Percentiles rank a stretch among this genome's conserved stretches.
Conservation (phyloP, 2,329 filamentous ascomycete genomes). For the Claviceps humidiphila region DNA sequence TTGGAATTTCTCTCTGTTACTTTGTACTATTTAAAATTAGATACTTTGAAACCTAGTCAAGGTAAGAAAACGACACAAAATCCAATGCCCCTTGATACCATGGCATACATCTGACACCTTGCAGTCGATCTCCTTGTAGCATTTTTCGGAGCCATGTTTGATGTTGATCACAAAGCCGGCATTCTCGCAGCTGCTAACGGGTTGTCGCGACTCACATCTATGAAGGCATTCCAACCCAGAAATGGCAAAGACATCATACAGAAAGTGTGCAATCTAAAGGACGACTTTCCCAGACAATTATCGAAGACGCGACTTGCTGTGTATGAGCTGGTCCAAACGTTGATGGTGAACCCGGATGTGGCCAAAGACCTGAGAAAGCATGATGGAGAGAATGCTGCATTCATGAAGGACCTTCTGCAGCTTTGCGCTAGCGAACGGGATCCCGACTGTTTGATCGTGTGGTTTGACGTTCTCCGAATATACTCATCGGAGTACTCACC, state of each 20-base stretch:
- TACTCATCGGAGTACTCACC: constrained; percentile 33
- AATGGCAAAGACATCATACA: constrained; percentile 35
- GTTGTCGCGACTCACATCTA: constrained; percentile 32
- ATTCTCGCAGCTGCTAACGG: constrained; percentile 40
- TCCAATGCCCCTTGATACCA: neutral
- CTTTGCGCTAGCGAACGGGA: constrained; percentile 43
- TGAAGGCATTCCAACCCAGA: constrained; percentile 37
- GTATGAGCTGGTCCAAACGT: constrained; percentile 32
- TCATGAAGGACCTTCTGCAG: constrained; percentile 35
- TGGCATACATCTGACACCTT: neutral
- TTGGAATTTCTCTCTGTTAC: constrained; percentile 44
- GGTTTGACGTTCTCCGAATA: constrained; percentile 37
- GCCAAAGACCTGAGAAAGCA: constrained; percentile 30
- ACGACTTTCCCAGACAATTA: constrained; percentile 43
- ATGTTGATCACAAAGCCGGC: constrained; percentile 45
- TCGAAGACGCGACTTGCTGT: constrained; percentile 37
- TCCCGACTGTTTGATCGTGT: constrained; percentile 41
- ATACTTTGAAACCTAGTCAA: constrained; percentile 36
- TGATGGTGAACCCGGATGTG: constrained; percentile 31
- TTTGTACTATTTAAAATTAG: constrained; percentile 31
- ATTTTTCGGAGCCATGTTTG: constrained; percentile 47
- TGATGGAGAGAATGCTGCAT: constrained; percentile 28
- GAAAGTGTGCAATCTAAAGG: constrained; percentile 35
- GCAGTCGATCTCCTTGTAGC: constrained; percentile 32
- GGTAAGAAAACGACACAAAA: constrained; percentile 17